These are phyloP conservation scores for Penicillium ochrochloron DNA, from an alignment of 495 filamentous ascomycete species.

Conservation along the genomic window DNA sequence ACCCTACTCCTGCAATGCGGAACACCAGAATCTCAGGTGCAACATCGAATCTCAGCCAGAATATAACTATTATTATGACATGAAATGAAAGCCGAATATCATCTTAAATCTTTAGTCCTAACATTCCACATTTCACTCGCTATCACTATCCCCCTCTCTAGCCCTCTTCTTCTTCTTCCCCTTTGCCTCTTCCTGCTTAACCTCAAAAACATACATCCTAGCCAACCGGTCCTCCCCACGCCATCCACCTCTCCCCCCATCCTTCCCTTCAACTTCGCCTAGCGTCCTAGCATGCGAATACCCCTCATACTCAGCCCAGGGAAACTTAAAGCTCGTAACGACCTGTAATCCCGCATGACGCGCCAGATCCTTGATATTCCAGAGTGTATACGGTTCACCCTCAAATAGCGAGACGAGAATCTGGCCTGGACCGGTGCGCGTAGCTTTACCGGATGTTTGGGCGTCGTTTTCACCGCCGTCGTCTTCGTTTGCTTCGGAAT, in stretches of 20 bases:
- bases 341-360: slow-evolving; percentile 78
- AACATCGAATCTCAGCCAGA: slow-evolving; percentile 4
- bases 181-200: slow-evolving; percentile 57
- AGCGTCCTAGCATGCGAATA: slow-evolving; percentile 89
- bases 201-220: slow-evolving; percentile 78
- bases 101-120: neutral
- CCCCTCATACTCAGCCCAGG: slow-evolving; percentile 73
- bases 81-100: neutral
- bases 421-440: slow-evolving; percentile 54
- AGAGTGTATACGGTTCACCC: slow-evolving; percentile 88
- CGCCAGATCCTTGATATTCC: slow-evolving; percentile 89
- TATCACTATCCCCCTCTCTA: slow-evolving; percentile 51
- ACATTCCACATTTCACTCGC: slow-evolving; percentile 24
- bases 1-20: neutral
- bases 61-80: neutral
- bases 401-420: slow-evolving; percentile 91
- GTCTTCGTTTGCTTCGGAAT: slow-evolving; percentile 23
- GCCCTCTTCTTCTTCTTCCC: slow-evolving; percentile 39
- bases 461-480: slow-evolving; percentile 22
- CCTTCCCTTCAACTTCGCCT: slow-evolving; percentile 69
- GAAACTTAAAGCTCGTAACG: slow-evolving; percentile 77
- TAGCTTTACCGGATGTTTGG: slow-evolving; percentile 25
- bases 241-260: slow-evolving; percentile 65
- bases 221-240: slow-evolving; percentile 76
- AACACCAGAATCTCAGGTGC: neutral